Evolutionary conservation across 768 basidiomycete species (phyloP).

Genomic region (Pulveroboletus ravenelii): DNA sequence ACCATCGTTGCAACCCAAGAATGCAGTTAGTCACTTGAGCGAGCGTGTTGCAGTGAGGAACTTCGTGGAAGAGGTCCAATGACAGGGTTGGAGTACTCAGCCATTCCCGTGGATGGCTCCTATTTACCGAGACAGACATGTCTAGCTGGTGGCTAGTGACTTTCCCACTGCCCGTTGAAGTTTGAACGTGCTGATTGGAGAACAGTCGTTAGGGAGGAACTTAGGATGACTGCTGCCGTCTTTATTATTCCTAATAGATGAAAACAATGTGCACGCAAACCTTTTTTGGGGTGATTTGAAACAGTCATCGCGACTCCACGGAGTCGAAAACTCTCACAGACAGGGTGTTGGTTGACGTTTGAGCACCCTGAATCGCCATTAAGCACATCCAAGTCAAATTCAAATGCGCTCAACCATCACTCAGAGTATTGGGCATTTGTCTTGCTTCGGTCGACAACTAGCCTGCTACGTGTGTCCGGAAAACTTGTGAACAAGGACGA

Average conservation of each 20-base stretch:
- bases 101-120: no score
- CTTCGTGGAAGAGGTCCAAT: not conserved
- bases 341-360: not conserved
- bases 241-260: no score
- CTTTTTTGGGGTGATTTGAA: no score
- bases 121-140: not conserved
- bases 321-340: not conserved
- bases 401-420: not conserved
- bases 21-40: not conserved
- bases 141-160: not conserved
- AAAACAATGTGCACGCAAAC: no score
- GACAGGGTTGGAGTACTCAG: not conserved
- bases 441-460: no score
- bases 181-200: not conserved
- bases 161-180: no score
- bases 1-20: constrained; percentile 13
- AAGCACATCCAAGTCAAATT: not conserved
- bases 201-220: not conserved
- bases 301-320: no score
- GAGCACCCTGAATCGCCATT: not conserved
- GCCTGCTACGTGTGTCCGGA: no score
- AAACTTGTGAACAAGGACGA: no score
- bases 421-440: not conserved
- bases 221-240: not conserved
- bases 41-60: not conserved